phyloP scores from a whole-genome alignment of 2,329 filamentous ascomycete genomes.

The Rutstroemia sp. region DNA sequence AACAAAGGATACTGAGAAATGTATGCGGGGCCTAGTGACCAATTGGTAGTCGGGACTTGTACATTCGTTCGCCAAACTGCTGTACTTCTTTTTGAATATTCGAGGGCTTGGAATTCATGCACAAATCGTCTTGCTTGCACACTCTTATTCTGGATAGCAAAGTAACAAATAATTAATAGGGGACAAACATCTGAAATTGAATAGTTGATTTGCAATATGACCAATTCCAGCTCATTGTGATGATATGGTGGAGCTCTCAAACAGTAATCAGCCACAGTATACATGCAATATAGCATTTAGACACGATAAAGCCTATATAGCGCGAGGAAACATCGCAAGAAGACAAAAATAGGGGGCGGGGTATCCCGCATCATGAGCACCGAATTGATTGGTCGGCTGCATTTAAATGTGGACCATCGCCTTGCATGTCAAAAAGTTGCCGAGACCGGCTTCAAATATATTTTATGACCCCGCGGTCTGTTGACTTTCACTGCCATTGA shows the following conservation, averaged over 20 bases:
- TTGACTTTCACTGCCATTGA: background rate
- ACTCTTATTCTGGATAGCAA: background rate
- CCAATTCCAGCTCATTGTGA: too few species aligned
- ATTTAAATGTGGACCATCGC: background rate
- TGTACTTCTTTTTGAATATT: background rate
- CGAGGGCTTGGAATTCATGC: background rate
- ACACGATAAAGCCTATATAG: too few species aligned
- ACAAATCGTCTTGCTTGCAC: background rate
- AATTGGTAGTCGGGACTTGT: background rate
- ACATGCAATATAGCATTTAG: too few species aligned
- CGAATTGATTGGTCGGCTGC: background rate
- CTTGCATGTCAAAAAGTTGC: constrained; percentile 4
- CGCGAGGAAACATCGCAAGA: background rate
- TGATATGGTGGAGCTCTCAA: too few species aligned
- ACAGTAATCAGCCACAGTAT: too few species aligned
- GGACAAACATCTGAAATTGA: too few species aligned
- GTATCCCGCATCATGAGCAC: background rate
- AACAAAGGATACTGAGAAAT: constrained; percentile 1
- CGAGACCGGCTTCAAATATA: constrained; percentile 6
- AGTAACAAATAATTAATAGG: too few species aligned
- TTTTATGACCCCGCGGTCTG: background rate
- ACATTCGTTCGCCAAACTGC: background rate
- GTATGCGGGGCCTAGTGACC: too few species aligned
- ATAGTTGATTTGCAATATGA: too few species aligned
- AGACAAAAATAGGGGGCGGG: background rate